These are phyloP conservation scores for Tolypocladium tundrense DNA, from an alignment of 2,329 filamentous ascomycete genomes.

Conservation along the genomic window DNA sequence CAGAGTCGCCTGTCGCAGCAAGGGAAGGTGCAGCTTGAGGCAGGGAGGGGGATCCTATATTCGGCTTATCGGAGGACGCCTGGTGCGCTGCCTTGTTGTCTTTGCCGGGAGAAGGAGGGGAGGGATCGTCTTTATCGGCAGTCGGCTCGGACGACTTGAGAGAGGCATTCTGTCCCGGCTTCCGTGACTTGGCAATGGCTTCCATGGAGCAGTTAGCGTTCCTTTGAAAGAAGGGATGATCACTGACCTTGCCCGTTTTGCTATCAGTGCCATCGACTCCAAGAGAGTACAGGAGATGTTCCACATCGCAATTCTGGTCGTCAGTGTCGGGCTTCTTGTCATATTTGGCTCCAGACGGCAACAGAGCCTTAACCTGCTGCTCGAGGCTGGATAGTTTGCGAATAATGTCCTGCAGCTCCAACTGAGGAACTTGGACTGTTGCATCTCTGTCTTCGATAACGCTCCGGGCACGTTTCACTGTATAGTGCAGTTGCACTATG, in stretches of 20 bases:
- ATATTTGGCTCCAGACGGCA: conserved; percentile 7
- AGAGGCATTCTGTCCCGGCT: neutral
- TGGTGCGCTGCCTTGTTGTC: too few relatives aligned
- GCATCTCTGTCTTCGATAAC: conserved; percentile 15
- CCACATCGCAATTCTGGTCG: conserved; percentile 5
- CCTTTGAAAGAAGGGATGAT: conserved; percentile 9
- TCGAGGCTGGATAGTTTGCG: conserved; percentile 16
- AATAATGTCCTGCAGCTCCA: conserved; percentile 15
- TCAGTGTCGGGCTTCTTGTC: conserved; percentile 1
- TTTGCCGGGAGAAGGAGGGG: neutral
- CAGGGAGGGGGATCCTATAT: too few relatives aligned
- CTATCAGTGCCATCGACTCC: conserved; percentile 5
- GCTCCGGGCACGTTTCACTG: conserved; percentile 8
- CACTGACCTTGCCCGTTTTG: conserved; percentile 12
- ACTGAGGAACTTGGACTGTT: conserved; percentile 14
- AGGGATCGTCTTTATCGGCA: neutral
- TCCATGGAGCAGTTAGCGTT: conserved; percentile 16
- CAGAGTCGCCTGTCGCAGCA: neutral
- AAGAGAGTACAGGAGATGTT: conserved; percentile 7
- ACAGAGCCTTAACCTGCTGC: conserved; percentile 15
- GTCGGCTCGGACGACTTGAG: neutral
- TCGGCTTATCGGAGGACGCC: too few relatives aligned
- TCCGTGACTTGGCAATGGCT: conserved; percentile 5
- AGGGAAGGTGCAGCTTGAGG: neutral
- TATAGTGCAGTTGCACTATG: conserved; percentile 5